Evolutionary conservation across 805 yeast species (phyloP), one percentile per base, ranked within the genome.

Genomic region (Candida ortonii): DNA sequence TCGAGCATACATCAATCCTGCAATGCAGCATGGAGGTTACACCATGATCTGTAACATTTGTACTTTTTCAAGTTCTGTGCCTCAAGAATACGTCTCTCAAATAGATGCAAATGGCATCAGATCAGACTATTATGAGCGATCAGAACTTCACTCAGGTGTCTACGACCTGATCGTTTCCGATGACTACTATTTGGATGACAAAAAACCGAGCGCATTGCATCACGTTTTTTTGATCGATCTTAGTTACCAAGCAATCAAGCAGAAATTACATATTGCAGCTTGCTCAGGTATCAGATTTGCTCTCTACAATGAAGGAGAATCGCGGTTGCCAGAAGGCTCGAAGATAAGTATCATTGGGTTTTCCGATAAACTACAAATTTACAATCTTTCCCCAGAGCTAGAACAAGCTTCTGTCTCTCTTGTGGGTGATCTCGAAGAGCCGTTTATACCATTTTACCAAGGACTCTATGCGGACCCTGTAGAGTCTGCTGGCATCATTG

Each of bases 1-100:
- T 63, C 76, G 96, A 36, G 76, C 96, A 1, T 93, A 88, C 58
- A 70, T 88, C 43, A 93, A 90, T 55, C 94, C 97, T 3, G 74
- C 79, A 13, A 82, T 84, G 78, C 79, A 73, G 41, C 79, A 76
- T 34, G 69, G 76, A 5, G 79, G 80, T 17, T 73, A 78, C 26
- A 66, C 63, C 38, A 84, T 86, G 59, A 68, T 76, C 9, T 93
- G 98, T 67, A 90, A 90, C 59, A 73, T 93, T 52, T 93, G 98
- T 63, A 78, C 78, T 42, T 84, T 83, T 47, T 73, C 86, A 34
- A 83, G 81, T 52, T 64, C 68, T 5, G 76, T 83, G 11, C 85
- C 95, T 0, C 55, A 58, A 7, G 88, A 80, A 22, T 88, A 87
- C 50, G 64, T 64, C 36, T 67, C 84, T 22, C 76, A 81, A 20